Evolutionary conservation across 352 stramenopile species (phyloP).

Genomic region (Phytophthora citricola): DNA sequence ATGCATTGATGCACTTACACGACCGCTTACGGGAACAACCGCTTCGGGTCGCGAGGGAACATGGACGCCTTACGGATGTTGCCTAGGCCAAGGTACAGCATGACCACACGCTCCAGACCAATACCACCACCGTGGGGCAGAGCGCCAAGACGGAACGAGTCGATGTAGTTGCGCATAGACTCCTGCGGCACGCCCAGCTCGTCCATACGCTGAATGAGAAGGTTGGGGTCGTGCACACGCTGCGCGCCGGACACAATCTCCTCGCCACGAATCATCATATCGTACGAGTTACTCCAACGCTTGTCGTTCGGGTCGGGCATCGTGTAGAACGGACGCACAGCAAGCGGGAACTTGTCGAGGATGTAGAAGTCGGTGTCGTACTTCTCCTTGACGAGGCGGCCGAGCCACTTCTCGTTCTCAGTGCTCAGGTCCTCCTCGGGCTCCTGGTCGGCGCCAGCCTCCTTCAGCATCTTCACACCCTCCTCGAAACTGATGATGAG

Average conservation of each 20-base stretch:
- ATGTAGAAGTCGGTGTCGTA: constrained; percentile 99
- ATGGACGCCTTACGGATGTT: constrained; percentile 99
- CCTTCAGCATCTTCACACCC: constrained; percentile 93
- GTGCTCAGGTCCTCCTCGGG: constrained; percentile 90
- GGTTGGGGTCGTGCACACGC: constrained; percentile 97
- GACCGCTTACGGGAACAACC: constrained; percentile 68
- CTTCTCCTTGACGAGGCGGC: constrained; percentile 96
- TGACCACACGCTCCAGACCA: constrained; percentile 98
- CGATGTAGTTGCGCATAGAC: constrained; percentile 96
- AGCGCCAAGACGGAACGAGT: constrained; percentile 98
- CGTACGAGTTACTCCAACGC: constrained; percentile 97
- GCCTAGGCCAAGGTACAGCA: constrained; percentile 98
- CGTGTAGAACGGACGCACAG: constrained; percentile 99
- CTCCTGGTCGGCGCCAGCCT: constrained; percentile 76
- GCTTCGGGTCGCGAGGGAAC: constrained; percentile 97
- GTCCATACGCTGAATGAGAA: constrained; percentile 94
- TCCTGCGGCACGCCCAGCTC: constrained; percentile 85
- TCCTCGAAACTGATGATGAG: constrained; percentile 95
- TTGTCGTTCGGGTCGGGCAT: constrained; percentile 98
- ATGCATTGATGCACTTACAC: constrained; percentile 16
- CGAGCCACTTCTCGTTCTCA: constrained; percentile 98
- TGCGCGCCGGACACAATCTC: constrained; percentile 99
- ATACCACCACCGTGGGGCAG: constrained; percentile 99
- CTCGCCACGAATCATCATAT: constrained; percentile 99
- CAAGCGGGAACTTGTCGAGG: constrained; percentile 99